A percentile compares a stretch with the other conserved stretches of the same genome.
phyloP scores from a whole-genome alignment of 257 asterid species.

The Mentha longifolia region DNA sequence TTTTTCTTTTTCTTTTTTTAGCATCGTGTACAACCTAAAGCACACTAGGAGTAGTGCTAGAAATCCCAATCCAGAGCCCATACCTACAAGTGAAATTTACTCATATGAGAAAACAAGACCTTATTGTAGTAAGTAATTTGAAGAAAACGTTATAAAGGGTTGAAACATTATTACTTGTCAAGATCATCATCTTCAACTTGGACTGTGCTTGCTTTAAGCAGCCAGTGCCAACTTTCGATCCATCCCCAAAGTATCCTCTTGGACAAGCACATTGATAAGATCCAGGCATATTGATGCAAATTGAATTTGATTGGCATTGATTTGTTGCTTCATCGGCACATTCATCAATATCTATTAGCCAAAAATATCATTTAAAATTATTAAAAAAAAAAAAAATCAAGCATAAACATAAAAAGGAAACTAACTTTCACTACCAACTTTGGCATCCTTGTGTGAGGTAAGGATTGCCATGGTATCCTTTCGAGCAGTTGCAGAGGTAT shows the following conservation, averaged over 20 bases:
- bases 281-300: background rate
- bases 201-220: background rate
- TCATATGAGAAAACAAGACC: too few relatives aligned
- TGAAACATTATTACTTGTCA: background rate
- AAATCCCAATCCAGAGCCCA: too few relatives aligned
- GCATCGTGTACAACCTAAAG: too few relatives aligned
- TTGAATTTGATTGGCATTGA: slow-evolving; percentile 1
- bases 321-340: background rate
- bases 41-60: too few relatives aligned
- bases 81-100: too few relatives aligned
- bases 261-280: background rate
- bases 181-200: background rate
- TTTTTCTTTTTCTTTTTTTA: too few relatives aligned
- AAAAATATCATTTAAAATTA: too few relatives aligned
- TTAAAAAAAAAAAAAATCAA: too few relatives aligned
- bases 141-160: too few relatives aligned
- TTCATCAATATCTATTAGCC: slow-evolving; percentile 8
- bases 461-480: slow-evolving; percentile 34
- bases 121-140: too few relatives aligned
- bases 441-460: slow-evolving; percentile 31
- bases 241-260: background rate
- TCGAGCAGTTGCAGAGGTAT: slow-evolving; percentile 21
- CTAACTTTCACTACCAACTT: background rate
- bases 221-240: background rate
- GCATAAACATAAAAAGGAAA: too few relatives aligned